phyloP scores from a whole-genome alignment of 805 yeast species.

The Yueomyces sinensis region DNA sequence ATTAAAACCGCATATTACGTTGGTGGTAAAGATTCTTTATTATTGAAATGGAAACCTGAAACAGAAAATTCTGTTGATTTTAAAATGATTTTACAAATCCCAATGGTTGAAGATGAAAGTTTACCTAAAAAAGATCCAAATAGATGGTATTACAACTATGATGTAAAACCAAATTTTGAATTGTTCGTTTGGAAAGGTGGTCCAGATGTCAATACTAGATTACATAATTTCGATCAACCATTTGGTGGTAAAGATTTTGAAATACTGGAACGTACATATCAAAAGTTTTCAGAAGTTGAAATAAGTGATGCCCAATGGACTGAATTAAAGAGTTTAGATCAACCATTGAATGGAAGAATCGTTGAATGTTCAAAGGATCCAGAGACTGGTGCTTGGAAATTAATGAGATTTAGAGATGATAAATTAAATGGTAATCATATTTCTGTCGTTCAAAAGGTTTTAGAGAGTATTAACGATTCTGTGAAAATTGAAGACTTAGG shows the following conservation, averaged over 20 bases:
- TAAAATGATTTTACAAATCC: slow-evolving; percentile 38
- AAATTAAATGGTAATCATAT: slow-evolving; percentile 79
- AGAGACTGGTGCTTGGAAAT: slow-evolving; percentile 58
- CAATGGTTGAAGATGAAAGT: slow-evolving; percentile 22
- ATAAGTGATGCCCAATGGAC: slow-evolving; percentile 73
- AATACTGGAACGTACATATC: slow-evolving; percentile 34
- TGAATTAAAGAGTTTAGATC: slow-evolving; percentile 46
- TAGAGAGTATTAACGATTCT: slow-evolving; percentile 75
- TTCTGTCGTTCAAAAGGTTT: slow-evolving; percentile 66
- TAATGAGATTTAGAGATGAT: slow-evolving; percentile 86
- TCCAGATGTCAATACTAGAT: slow-evolving; percentile 21
- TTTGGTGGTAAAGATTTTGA: slow-evolving; percentile 21
- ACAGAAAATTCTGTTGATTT: slow-evolving; percentile 92
- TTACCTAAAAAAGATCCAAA: slow-evolving; percentile 44
- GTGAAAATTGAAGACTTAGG: slow-evolving; percentile 69
- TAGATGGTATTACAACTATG: slow-evolving; percentile 69
- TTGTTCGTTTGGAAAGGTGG: slow-evolving; percentile 71
- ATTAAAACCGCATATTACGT: slow-evolving; percentile 74
- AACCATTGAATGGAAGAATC: slow-evolving; percentile 81
- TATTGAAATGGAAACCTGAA: slow-evolving; percentile 95
- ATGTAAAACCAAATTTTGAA: slow-evolving; percentile 56
- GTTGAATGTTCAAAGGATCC: slow-evolving; percentile 69
- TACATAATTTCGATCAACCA: slow-evolving; percentile 20
- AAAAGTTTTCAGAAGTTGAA: slow-evolving; percentile 50
- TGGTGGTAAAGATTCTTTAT: slow-evolving; percentile 70